phyloP scores from a whole-genome alignment of 139 green algal genomes.

The Axilococcus clingmanii region DNA sequence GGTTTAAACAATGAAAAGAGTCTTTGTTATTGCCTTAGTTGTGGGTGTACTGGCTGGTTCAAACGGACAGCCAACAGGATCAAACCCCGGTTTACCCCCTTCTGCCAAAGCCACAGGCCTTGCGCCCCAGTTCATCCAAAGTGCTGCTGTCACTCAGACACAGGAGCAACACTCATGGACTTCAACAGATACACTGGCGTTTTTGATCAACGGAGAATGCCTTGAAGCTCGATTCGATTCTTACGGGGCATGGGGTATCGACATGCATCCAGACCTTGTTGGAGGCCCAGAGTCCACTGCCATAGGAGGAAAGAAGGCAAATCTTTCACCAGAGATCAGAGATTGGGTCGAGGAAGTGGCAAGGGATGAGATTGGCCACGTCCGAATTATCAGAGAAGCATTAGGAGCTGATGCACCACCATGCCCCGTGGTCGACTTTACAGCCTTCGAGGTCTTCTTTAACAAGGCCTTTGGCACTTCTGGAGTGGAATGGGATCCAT shows the following conservation, averaged over 20 bases:
- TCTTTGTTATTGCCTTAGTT: too few species aligned
- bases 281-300: slow-evolving; percentile 14
- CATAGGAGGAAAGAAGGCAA: slow-evolving; percentile 24
- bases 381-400: slow-evolving; percentile 14
- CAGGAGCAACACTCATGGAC: too few species aligned
- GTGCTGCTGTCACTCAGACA: too few species aligned
- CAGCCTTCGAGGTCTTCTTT: slow-evolving; percentile 2
- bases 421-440: slow-evolving; percentile 2
- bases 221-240: slow-evolving; percentile 35
- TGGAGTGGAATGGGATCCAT: slow-evolving; percentile 15
- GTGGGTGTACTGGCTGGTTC: too few species aligned
- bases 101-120: too few species aligned
- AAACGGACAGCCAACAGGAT: too few species aligned
- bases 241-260: slow-evolving; percentile 25
- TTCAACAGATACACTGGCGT: slow-evolving; percentile 8
- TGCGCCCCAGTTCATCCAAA: too few species aligned
- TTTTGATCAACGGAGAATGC: slow-evolving; percentile 24
- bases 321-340: slow-evolving; percentile 12
- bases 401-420: slow-evolving; percentile 7
- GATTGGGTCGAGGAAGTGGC: slow-evolving; percentile 24
- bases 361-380: slow-evolving; percentile 17
- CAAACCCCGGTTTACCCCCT: too few species aligned
- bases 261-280: slow-evolving; percentile 19
- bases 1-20: too few species aligned
- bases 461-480: slow-evolving; percentile 5